These are phyloP conservation scores for Podaxis sp. DNA, from an alignment of 768 basidiomycete genomes.

Conservation along the genomic window DNA sequence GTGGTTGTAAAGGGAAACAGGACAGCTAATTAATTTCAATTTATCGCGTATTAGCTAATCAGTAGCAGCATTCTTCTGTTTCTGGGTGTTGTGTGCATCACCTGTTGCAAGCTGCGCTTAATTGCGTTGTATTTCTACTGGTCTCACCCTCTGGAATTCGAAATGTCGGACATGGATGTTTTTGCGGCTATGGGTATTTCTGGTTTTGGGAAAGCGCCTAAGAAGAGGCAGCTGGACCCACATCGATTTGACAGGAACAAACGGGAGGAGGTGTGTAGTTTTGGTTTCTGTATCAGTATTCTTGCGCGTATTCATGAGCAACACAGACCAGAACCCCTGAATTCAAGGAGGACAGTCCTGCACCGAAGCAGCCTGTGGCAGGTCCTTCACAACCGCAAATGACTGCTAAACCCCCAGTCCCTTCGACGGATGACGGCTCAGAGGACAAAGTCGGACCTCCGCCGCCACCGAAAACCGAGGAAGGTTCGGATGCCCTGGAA, in stretches of 20 bases:
- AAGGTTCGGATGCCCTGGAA: conserved; percentile 20
- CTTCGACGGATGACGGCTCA: conserved; percentile 13
- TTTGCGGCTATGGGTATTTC: conserved; percentile 81
- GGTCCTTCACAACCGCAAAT: conserved; percentile 1
- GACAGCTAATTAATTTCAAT: conserved; percentile 7
- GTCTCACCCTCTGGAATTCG: not conserved
- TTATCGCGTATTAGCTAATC: conserved; percentile 11
- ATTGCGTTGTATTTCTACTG: not conserved
- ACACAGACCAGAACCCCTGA: conserved; percentile 2
- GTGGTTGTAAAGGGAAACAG: conserved; percentile 18
- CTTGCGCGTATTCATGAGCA: conserved; percentile 4
- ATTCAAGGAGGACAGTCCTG: conserved; percentile 4
- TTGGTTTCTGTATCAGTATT: conserved; percentile 6
- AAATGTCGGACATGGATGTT: conserved; percentile 56
- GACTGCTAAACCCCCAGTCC: not conserved
- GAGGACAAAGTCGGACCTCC: conserved; percentile 23
- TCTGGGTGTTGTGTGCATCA: not conserved
- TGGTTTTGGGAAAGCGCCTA: conserved; percentile 74
- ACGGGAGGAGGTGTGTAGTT: conserved; percentile 37
- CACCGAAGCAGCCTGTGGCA: conserved; percentile 17
- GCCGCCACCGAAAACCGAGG: conserved; percentile 16
- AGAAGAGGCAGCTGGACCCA: conserved; percentile 69
- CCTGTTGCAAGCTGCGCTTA: not conserved
- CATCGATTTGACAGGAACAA: conserved; percentile 75
- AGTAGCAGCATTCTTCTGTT: not conserved